A percentile compares a stretch with the other conserved stretches of the same genome.
Evolutionary conservation across 768 basidiomycete species (phyloP).

Genomic region (Exidia glandulosa): DNA sequence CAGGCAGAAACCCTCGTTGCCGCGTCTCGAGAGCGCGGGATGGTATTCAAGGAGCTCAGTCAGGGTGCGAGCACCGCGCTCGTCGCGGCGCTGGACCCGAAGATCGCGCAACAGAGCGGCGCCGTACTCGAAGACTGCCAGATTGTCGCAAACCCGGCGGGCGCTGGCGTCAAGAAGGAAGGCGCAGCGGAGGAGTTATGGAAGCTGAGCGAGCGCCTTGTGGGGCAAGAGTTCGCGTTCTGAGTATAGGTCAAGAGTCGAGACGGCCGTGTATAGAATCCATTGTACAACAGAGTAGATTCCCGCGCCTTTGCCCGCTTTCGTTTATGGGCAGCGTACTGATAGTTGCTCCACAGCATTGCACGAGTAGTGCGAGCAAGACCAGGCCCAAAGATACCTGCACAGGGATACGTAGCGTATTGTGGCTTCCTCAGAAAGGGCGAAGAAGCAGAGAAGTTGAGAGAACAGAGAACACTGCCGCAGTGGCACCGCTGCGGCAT

Average conservation of each 20-base stretch:
- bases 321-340: too few species aligned
- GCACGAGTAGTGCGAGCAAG: too few species aligned
- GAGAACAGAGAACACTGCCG: too few species aligned
- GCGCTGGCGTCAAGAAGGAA: background rate
- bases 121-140: background rate
- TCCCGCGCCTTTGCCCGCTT: too few species aligned
- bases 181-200: background rate
- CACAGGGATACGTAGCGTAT: too few species aligned
- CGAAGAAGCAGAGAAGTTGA: too few species aligned
- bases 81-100: background rate
- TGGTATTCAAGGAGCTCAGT: background rate
- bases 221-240: background rate
- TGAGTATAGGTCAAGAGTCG: background rate
- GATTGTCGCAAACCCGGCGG: background rate
- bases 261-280: too few species aligned
- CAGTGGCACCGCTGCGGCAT: too few species aligned
- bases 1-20: background rate
- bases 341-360: too few species aligned
- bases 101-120: background rate
- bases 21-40: background rate
- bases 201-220: background rate
- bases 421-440: too few species aligned
- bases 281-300: too few species aligned
- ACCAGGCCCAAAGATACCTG: too few species aligned
- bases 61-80: background rate